Base-by-base conservation (phyloP, 179 eudicot genomes). In the Gypsophila paniculata region DNA sequence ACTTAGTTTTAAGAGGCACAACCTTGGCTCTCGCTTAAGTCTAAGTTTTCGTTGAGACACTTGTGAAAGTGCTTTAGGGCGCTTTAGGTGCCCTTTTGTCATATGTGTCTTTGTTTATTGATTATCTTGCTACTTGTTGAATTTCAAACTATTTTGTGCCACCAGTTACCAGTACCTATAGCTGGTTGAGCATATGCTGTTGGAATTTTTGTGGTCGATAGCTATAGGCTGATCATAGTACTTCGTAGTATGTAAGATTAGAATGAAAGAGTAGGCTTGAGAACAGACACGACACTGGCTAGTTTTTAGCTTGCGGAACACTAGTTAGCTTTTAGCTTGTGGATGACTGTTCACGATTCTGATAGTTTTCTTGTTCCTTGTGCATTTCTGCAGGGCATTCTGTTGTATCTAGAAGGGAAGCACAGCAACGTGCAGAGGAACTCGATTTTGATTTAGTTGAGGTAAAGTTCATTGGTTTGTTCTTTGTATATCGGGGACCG, bases 371-470 rank as follows among this genome's bases (percentile, higher is more conserved):
- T 75, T 10, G 32, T 67, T 22, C 12, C 49, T 25, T 66, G 21
- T 80, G 70, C 63, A 13, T 72, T 38, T 52, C 19, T 77, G 72
- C 83, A 90, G 96, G 89, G 53, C 98, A 92, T 76, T 4, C 13
- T 23, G 74, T 90, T 42, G 57, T 90, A 44, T 72, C 98, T 54
- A 74, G 74, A 76, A 55, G 26, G 44, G 87, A 85, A 76, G 96
- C 98, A 23, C 57, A 88, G 68, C 61, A 68, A 17, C 89, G 83
- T 72, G 98, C 96, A 60, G 78, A 52, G 68, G 36, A 22, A 10
- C 84, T 81, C 58, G 22, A 80, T 10, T 80, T 82, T 74, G 98
- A 92, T 65, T 81, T 92, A 76, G 92, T 92, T 58, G 91, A 90
- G 98, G 98, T 92, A 77, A 71, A 60, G 65, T 34, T 39, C 49